Evolutionary conservation across 805 yeast genomes (phyloP), one percentile per base, ranked within the genome.

Genomic region (Wickerhamomyces strasburgensis): DNA sequence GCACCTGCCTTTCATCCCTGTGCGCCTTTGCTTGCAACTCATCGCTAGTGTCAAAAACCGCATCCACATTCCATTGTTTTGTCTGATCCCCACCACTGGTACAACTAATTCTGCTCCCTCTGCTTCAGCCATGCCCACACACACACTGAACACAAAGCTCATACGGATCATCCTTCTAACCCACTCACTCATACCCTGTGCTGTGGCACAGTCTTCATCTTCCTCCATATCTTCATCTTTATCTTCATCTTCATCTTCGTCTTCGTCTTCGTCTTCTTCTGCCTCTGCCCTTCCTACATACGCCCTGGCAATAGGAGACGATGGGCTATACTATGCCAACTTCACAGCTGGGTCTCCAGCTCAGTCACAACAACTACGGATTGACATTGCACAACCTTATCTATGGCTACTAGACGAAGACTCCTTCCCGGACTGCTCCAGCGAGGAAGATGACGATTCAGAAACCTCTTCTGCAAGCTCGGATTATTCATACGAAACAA

Each of bases 301-400:
- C 14, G 39, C 38, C n/a, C 33, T 35, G 6, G 35, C 25, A 21
- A 29, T 39, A 3, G 23, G 35, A 14, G 34, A 33, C 4, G 27
- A 30, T 14, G 36, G 36, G 2, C 43, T 54, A 6, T 65, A 60
- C 45, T 59, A 53, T 35, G 58, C 60, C 7, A 60, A 63, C 27
- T 44, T 55, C 1, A 35, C 62, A 0, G 29, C 62, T 19, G 71
- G 70, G 3, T 41, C 46, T 0, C 61, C 65, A 1, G 35, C 38
- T 0, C 68, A 64, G 40, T 9, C 17, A 1, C 60, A 54, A 14
- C 31, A 29, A 9, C 41, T 67, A 4, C 48, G 62, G 23, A 43
- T 67, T 3, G 72, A 66, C 42, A 56, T 60, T 7, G 54, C 62
- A 5, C 65, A 64, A 34, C 69, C 70, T 1, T 63, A 58, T 34